These are phyloP conservation scores for Hansenula sp. DNA, from an alignment of 1,139 yeast genomes.

Conservation along the genomic window DNA sequence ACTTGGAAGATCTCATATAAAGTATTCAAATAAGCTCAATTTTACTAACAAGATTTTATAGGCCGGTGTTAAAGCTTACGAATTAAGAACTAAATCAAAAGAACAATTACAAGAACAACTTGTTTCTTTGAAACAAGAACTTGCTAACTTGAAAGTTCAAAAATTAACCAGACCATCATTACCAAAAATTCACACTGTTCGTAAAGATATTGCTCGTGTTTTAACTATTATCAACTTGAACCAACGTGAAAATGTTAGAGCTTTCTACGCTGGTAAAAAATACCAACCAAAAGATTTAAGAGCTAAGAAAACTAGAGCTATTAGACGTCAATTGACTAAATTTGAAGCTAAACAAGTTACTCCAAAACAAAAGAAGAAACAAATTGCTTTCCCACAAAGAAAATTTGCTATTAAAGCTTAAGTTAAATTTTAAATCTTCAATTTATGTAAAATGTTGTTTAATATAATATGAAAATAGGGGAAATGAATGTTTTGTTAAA, in stretches of 20 bases:
- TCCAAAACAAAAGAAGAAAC: conserved; percentile 87
- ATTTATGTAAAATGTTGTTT: conserved; percentile 8
- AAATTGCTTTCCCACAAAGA: conserved; percentile 97
- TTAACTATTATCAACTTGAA: conserved; percentile 95
- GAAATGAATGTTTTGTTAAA: conserved; percentile 10
- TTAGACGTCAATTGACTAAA: conserved; percentile 94
- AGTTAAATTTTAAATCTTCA: conserved; percentile 24
- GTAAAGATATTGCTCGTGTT: conserved; percentile 98
- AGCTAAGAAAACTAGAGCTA: conserved; percentile 99
- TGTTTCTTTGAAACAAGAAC: conserved; percentile 95
- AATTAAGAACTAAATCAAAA: conserved; percentile 97
- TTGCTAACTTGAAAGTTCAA: conserved; percentile 95
- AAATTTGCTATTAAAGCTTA: conserved; percentile 98
- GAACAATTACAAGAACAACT: conserved; percentile 93
- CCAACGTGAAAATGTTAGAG: conserved; percentile 95
- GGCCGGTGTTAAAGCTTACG: conserved; percentile 95
- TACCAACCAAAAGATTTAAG: conserved; percentile 98
- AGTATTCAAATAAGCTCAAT: not conserved
- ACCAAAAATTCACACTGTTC: conserved; percentile 94
- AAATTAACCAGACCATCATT: conserved; percentile 87
- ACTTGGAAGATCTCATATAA: not conserved
- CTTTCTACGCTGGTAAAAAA: conserved; percentile 94
- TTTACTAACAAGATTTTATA: conserved; percentile 27
- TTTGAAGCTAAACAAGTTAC: conserved; percentile 80
- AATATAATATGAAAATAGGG: conserved; percentile 9